Conservation (phyloP, 169 alveolate species). For the Besnoitia besnoiti region DNA sequence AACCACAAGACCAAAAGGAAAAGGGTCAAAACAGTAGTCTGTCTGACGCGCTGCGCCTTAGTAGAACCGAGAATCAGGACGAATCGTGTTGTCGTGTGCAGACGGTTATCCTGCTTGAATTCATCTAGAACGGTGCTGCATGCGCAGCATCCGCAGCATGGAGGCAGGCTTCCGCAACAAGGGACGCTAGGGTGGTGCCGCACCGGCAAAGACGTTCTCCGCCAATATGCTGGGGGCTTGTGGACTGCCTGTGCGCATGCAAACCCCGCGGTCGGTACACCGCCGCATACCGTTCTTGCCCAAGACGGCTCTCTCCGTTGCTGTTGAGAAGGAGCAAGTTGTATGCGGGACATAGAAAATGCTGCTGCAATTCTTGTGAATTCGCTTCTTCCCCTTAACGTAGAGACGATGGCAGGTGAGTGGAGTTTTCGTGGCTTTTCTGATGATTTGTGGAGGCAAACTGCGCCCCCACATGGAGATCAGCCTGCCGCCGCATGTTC, state of each 20-base stretch:
- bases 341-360: background rate
- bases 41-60: no score
- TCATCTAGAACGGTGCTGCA: background rate
- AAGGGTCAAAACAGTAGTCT: no score
- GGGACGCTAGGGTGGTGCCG: background rate
- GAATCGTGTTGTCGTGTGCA: no score
- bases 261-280: background rate
- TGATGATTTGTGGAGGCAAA: background rate
- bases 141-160: background rate
- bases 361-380: constrained; percentile 8
- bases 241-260: background rate
- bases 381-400: background rate
- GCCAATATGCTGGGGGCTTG: background rate
- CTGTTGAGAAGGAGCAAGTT: background rate
- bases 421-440: background rate
- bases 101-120: no score
- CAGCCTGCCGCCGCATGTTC: background rate
- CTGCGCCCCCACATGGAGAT: background rate
- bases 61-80: no score
- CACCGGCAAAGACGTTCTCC: background rate
- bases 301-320: background rate
- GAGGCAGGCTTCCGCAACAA: background rate
- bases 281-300: background rate
- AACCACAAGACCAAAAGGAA: no score
- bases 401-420: constrained; percentile 20